Conservation (phyloP, 2,329 filamentous ascomycete species). For the Pyrenophora graminea region DNA sequence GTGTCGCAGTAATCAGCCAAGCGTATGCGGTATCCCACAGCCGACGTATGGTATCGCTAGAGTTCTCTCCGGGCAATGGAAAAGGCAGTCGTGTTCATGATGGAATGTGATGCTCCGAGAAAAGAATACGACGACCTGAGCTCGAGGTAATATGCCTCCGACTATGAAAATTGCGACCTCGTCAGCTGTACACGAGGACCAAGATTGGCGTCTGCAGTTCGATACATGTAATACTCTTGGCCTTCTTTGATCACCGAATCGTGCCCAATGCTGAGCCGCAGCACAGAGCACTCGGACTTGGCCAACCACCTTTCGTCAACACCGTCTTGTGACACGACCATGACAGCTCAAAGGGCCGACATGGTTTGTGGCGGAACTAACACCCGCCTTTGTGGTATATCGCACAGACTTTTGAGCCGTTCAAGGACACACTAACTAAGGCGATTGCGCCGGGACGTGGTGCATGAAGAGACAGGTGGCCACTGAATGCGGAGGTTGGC, state of each 20-base stretch:
- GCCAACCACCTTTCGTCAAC: conserved; percentile 16
- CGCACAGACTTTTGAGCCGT: conserved; percentile 2
- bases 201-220: conserved; percentile 21
- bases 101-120: conserved; percentile 2
- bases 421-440: too few relatives aligned
- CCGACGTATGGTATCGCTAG: conserved; percentile 1
- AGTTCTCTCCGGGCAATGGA: conserved; percentile 1
- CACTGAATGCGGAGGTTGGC: too few relatives aligned
- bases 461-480: too few relatives aligned
- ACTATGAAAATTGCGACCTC: conserved; percentile 11
- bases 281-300: conserved; percentile 15
- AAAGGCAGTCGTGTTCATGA: conserved; percentile 8
- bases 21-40: conserved; percentile 9
- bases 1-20: conserved; percentile 14
- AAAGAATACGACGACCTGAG: conserved; percentile 3
- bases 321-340: conserved; percentile 29
- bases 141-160: conserved; percentile 3
- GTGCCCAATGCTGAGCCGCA: conserved; percentile 17
- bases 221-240: conserved; percentile 20
- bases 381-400: neutral
- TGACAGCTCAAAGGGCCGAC: conserved; percentile 10
- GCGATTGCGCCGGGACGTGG: too few relatives aligned
- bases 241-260: conserved; percentile 9
- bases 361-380: conserved; percentile 1
- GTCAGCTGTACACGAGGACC: conserved; percentile 17